A percentile compares a stretch with the other conserved stretches of the same genome.
These are phyloP conservation scores for Kalanchoe fedtschenkoi DNA, from an alignment of 164 flowering plant genomes.

Conservation along the genomic window DNA sequence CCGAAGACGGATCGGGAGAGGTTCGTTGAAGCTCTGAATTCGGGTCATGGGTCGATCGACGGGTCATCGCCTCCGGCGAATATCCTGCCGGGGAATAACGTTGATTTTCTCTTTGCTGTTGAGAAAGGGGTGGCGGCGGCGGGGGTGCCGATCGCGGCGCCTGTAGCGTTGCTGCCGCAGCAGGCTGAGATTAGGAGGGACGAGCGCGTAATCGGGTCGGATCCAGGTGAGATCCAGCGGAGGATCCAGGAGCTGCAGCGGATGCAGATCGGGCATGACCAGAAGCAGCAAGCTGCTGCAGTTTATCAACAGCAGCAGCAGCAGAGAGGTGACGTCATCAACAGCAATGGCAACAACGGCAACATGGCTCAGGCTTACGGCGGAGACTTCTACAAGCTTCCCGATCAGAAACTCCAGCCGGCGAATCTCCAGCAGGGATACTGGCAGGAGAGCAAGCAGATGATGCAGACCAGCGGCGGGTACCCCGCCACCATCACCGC, in stretches of 20 bases:
- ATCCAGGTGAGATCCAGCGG: slow-evolving; percentile 31
- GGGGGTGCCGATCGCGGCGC: slow-evolving; percentile 12
- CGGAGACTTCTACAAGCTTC: neutral
- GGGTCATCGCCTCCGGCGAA: slow-evolving; percentile 21
- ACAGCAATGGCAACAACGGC: neutral
- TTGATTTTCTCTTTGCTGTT: slow-evolving; percentile 64
- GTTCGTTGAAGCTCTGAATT: slow-evolving; percentile 74
- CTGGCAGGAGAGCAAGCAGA: slow-evolving; percentile 1
- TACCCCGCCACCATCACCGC: neutral
- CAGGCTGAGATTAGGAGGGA: slow-evolving; percentile 9
- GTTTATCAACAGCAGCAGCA: slow-evolving; percentile 1
- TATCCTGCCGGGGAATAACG: slow-evolving; percentile 10
- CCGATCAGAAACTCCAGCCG: neutral
- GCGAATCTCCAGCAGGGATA: neutral
- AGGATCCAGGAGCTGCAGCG: slow-evolving; percentile 49
- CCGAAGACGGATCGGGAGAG: slow-evolving; percentile 45
- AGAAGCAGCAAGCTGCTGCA: neutral
- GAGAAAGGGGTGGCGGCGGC: slow-evolving; percentile 33
- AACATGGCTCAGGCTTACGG: neutral
- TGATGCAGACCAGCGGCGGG: neutral
- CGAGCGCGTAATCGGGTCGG: slow-evolving; percentile 19
- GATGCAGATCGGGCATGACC: slow-evolving; percentile 23
- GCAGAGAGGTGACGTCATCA: neutral
- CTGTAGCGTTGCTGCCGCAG: slow-evolving; percentile 13
- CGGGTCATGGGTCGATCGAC: slow-evolving; percentile 31